Evolutionary conservation across 257 asterid genomes (phyloP).

Genomic region (Penstemon barbatus): DNA sequence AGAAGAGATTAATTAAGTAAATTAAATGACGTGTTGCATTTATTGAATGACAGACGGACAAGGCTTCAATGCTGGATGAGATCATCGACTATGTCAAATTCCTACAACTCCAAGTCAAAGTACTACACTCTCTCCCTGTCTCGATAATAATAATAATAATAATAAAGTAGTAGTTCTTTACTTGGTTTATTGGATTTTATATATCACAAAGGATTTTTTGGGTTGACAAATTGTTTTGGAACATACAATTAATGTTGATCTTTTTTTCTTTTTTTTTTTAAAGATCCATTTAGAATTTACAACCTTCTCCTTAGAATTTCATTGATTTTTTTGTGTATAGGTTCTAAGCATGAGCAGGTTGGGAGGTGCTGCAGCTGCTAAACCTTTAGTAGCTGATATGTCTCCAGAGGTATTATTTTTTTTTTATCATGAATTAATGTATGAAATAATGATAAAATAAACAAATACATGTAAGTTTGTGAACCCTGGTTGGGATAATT

Average conservation of each 20-base stretch:
- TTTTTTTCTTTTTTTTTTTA: too few relatives aligned
- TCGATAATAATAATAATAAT: not conserved
- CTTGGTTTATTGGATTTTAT: slow-evolving; percentile 4
- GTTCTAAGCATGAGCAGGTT: slow-evolving; percentile 93
- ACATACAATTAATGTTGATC: not conserved
- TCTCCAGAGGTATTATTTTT: slow-evolving; percentile 59
- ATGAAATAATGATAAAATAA: too few relatives aligned
- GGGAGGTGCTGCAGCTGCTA: slow-evolving; percentile 84
- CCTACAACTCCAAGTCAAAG: slow-evolving; percentile 98
- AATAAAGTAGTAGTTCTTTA: too few relatives aligned
- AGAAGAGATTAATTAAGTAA: slow-evolving; percentile 21
- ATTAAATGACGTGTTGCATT: slow-evolving; percentile 30
- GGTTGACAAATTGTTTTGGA: slow-evolving; percentile 37
- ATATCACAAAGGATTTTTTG: slow-evolving; percentile 32
- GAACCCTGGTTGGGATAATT: too few relatives aligned
- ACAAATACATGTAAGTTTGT: too few relatives aligned
- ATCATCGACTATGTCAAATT: slow-evolving; percentile 96
- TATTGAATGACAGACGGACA: slow-evolving; percentile 62
- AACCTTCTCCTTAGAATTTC: too few relatives aligned
- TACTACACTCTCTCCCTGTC: slow-evolving; percentile 31
- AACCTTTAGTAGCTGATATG: slow-evolving; percentile 64
- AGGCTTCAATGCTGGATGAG: slow-evolving; percentile 96
- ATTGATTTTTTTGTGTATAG: slow-evolving; percentile 34
- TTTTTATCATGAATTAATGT: too few relatives aligned
- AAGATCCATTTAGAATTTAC: too few relatives aligned